Base-by-base conservation (phyloP, 1,139 yeast genomes). In the Trichomonascaceae sp. region DNA sequence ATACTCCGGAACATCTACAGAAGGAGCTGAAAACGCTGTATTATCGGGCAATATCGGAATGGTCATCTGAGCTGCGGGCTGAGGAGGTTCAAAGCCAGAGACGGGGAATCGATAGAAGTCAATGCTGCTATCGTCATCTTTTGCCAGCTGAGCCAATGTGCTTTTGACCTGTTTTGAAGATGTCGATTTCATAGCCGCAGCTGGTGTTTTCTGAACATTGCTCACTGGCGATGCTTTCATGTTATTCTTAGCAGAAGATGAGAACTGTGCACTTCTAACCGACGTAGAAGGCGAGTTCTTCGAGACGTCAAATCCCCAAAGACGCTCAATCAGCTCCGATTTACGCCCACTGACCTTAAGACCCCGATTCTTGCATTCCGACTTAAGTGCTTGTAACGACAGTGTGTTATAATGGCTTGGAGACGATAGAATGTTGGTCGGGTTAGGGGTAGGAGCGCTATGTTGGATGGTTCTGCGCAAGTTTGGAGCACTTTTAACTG, bases 291-390 rank as follows among this genome's bases (percentile, higher is more conserved):
- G 6, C 10, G 47, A 12, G 20, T 44, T 38, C 15, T 50, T 48
- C 39, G 71, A 58, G 6, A 62, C 63, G 43, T 75, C 79, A 53
- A 58, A 61, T 7, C 69, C 62, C 24, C 68, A 59, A 32, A 81
- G 66, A 54, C 85, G 74, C 55, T 79, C 80, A 44, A 80, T 73
- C 19, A 82, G 67, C 46, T 82, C 84, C 12, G 76, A 65, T 62
- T 82, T 83, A 52, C 74, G 74, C 12, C 87, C 87, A 27, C 79
- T 69, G 0, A 81, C 76, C 60, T 78, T 80, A 56, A 82, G 66
- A 0, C 85, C 85, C 57, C 83, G 75, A 54, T 70, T 71, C 54
- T 76, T 76, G 64, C 85, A 82, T 63, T 82, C 85, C 52, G 66
- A 65, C 61, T 79, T 79, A 58, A 82, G 72, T 1, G 77, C 72